Conservation (phyloP, 805 yeast species). For the Cyberlindnera mycetangii region DNA sequence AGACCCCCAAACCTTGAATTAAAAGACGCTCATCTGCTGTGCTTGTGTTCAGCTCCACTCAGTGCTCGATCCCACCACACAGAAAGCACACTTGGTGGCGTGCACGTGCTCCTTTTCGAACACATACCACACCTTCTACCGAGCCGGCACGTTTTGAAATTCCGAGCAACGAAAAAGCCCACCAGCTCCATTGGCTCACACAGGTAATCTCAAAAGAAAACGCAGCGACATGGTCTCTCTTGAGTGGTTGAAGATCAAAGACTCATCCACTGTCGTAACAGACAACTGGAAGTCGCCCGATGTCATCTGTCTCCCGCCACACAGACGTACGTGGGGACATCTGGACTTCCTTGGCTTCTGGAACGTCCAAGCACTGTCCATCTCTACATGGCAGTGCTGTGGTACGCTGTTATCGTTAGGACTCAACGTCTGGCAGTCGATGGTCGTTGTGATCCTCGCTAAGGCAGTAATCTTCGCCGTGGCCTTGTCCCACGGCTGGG, state of each 20-base stretch:
- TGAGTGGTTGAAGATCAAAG: slow-evolving; percentile 19
- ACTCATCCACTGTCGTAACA: slow-evolving; percentile 19
- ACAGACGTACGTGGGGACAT: slow-evolving; percentile 45
- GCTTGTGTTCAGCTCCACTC: too few species aligned
- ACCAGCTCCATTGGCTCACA: too few species aligned
- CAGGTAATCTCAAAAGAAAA: neutral
- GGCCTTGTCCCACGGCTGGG: slow-evolving; percentile 43
- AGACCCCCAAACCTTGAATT: too few species aligned
- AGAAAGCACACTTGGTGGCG: too few species aligned
- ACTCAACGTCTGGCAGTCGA: slow-evolving; percentile 39
- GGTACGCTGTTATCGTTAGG: slow-evolving; percentile 42
- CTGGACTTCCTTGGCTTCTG: slow-evolving; percentile 41
- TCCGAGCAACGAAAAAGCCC: too few species aligned
- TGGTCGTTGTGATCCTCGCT: slow-evolving; percentile 42
- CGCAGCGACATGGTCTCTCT: slow-evolving; percentile 6
- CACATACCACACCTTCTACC: too few species aligned
- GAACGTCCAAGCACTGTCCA: slow-evolving; percentile 38
- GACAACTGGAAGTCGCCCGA: slow-evolving; percentile 36
- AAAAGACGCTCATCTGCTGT: too few species aligned
- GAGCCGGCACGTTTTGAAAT: too few species aligned
- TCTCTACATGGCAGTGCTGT: slow-evolving; percentile 42
- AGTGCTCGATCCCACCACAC: too few species aligned
- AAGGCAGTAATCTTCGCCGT: slow-evolving; percentile 37
- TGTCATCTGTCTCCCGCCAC: slow-evolving; percentile 43
- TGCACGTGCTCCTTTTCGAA: too few species aligned